A percentile compares a stretch with the other conserved stretches of the same genome.
These are phyloP conservation scores for Chernovozyma sophiae-reginae DNA, from an alignment of 1,139 yeast genomes.

Conservation along the genomic window DNA sequence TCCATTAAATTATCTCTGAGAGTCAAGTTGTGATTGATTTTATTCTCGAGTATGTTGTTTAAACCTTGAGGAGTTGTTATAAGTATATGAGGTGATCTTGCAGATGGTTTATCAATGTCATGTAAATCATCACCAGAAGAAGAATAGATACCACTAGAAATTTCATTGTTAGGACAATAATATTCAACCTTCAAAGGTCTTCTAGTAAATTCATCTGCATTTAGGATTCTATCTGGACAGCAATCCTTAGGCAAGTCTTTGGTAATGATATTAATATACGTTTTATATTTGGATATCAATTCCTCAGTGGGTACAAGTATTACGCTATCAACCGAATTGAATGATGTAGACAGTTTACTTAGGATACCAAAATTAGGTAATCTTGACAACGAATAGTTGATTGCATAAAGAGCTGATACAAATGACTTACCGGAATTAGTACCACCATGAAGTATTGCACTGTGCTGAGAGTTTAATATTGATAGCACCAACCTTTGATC, in stretches of 20 bases:
- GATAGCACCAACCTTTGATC: conserved; percentile 23
- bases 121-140: not conserved
- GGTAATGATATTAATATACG: conserved; percentile 12
- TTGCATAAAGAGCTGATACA: conserved; percentile 19
- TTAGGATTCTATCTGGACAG: conserved; percentile 18
- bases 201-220: conserved; percentile 14
- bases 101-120: conserved; percentile 5
- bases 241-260: conserved; percentile 20
- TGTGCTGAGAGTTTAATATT: conserved; percentile 16
- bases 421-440: conserved; percentile 24
- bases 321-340: conserved; percentile 15
- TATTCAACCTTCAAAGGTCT: conserved; percentile 21
- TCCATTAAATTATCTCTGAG: conserved; percentile 9
- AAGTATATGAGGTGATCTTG: conserved; percentile 26
- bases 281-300: conserved; percentile 18
- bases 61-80: conserved; percentile 18
- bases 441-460: conserved; percentile 16
- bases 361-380: conserved; percentile 18
- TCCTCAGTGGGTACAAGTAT: conserved; percentile 28
- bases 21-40: not conserved
- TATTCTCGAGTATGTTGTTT: conserved; percentile 7
- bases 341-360: conserved; percentile 6
- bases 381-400: conserved; percentile 19
- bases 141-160: conserved; percentile 2
- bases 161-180: conserved; percentile 1